Percentiles rank a stretch among this genome's conserved stretches.
phyloP scores from a whole-genome alignment of 148 eudicot genomes.

The Rheum nobile region DNA sequence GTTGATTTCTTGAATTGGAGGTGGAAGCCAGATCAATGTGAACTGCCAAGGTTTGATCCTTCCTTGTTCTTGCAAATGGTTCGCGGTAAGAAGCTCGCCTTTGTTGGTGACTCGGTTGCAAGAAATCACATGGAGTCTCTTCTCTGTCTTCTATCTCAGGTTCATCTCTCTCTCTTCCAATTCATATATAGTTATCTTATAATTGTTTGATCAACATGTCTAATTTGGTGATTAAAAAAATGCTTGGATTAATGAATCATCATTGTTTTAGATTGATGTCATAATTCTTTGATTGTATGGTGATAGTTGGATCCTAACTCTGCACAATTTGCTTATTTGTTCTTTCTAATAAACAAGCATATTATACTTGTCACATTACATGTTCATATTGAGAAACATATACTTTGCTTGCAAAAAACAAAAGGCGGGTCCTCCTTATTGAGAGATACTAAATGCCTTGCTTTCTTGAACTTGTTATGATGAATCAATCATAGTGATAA shows the following conservation, averaged over 20 bases:
- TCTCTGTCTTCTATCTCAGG: conserved; percentile 59
- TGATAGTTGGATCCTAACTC: background rate
- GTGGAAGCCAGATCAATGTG: conserved; percentile 42
- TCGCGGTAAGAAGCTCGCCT: conserved; percentile 29
- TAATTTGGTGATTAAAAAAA: background rate
- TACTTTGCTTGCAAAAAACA: background rate
- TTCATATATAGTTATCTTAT: background rate
- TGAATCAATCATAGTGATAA: too few relatives aligned
- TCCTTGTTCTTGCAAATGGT: conserved; percentile 18
- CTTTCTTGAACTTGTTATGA: background rate
- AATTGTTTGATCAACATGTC: background rate
- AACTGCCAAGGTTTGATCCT: conserved; percentile 27
- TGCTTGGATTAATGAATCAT: too few relatives aligned
- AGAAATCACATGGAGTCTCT: conserved; percentile 76
- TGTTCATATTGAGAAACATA: background rate
- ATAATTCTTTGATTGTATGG: background rate
- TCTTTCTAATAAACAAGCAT: too few relatives aligned
- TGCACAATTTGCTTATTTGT: too few relatives aligned
- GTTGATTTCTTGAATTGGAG: conserved; percentile 37
- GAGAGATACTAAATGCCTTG: background rate
- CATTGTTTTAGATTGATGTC: too few relatives aligned
- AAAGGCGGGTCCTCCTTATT: background rate
- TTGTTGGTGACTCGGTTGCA: conserved; percentile 55
- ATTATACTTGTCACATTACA: background rate
- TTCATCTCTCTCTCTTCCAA: background rate